Evolutionary conservation across 345 rosid genomes (phyloP).

Genomic region (Ceriops tagal): DNA sequence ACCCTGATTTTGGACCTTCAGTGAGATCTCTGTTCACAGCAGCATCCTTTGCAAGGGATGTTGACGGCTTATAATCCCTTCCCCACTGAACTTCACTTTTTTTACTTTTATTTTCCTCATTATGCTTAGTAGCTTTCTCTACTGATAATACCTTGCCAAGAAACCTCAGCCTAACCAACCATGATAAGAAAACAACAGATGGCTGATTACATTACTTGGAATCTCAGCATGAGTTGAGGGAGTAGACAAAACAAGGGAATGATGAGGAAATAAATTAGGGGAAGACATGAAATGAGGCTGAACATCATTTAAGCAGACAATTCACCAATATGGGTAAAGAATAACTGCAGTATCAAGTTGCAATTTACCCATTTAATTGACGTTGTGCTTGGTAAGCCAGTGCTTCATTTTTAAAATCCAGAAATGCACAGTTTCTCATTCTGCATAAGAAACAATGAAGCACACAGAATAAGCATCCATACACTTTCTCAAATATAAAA

Average conservation of each 20-base stretch:
- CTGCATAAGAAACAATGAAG: conserved; percentile 30
- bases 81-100: conserved; percentile 35
- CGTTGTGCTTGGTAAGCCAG: conserved; percentile 78
- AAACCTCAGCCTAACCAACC: conserved; percentile 67
- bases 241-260: background rate
- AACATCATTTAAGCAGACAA: background rate
- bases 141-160: conserved; percentile 83
- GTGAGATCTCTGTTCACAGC: conserved; percentile 19
- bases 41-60: conserved; percentile 35
- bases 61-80: conserved; percentile 30
- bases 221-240: background rate
- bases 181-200: conserved; percentile 18
- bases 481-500: too few relatives aligned
- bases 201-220: conserved; percentile 3
- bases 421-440: conserved; percentile 77
- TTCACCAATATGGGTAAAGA: background rate
- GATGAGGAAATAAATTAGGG: background rate
- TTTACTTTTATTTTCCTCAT: conserved; percentile 40
- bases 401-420: conserved; percentile 73
- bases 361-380: conserved; percentile 70
- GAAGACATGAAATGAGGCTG: background rate
- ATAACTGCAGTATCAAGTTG: background rate
- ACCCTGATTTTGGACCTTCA: conserved; percentile 37
- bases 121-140: conserved; percentile 62
- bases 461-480: background rate